A percentile compares a stretch with the other conserved stretches of the same genome.
These are phyloP conservation scores for Phialophora verrucosa DNA, from an alignment of 2,329 filamentous ascomycete species.

Conservation along the genomic window DNA sequence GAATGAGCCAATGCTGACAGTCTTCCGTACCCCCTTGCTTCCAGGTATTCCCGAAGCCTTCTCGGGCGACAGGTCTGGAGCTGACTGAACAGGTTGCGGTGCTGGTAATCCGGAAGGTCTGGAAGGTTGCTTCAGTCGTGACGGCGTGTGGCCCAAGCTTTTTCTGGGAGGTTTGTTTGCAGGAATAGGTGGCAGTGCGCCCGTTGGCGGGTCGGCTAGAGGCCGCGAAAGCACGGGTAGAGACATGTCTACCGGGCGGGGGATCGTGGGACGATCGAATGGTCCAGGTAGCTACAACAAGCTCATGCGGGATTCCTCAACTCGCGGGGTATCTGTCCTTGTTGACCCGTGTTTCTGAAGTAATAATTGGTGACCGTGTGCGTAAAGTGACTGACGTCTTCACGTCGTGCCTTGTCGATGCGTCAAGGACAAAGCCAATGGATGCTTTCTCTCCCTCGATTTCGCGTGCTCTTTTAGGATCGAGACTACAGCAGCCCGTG, in stretches of 20 bases:
- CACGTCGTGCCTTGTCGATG: neutral
- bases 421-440: slow-evolving; percentile 9
- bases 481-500: slow-evolving; percentile 14
- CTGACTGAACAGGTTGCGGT: slow-evolving; percentile 57
- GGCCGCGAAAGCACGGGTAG: slow-evolving; percentile 55
- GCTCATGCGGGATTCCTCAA: slow-evolving; percentile 15
- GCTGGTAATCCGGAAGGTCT: slow-evolving; percentile 56
- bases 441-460: slow-evolving; percentile 7
- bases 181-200: slow-evolving; percentile 75
- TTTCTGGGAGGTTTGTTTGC: slow-evolving; percentile 71
- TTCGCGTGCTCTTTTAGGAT: neutral
- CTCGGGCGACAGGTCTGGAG: slow-evolving; percentile 59
- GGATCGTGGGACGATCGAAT: neutral
- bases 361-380: slow-evolving; percentile 1
- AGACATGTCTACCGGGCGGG: slow-evolving; percentile 29
- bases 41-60: slow-evolving; percentile 49
- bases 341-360: neutral
- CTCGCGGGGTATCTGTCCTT: neutral
- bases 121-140: slow-evolving; percentile 50
- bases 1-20: slow-evolving; percentile 91
- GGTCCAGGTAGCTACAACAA: slow-evolving; percentile 11
- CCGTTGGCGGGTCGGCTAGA: slow-evolving; percentile 69
- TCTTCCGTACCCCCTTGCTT: slow-evolving; percentile 78
- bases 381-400: slow-evolving; percentile 2
- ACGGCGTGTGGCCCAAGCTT: slow-evolving; percentile 55